These are phyloP conservation scores for Candida takata DNA, from an alignment of 805 yeast species.

Conservation along the genomic window DNA sequence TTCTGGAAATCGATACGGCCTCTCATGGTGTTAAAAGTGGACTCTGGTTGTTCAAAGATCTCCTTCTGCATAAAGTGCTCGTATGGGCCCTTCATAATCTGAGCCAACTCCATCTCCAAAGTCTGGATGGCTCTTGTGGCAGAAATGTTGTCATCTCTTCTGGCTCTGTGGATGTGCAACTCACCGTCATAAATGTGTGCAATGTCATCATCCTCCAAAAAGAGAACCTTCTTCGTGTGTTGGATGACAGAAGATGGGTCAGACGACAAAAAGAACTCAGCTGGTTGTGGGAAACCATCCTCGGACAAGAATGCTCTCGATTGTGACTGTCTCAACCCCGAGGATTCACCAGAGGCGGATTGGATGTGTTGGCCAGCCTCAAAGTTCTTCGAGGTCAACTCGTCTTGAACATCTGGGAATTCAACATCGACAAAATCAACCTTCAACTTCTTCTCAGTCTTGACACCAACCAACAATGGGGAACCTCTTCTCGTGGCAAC, in stretches of 20 bases:
- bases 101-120: conserved; percentile 91
- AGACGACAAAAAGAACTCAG: conserved; percentile 92
- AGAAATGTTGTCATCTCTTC: conserved; percentile 81
- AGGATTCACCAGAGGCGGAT: conserved; percentile 44
- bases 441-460: conserved; percentile 89
- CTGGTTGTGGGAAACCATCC: conserved; percentile 87
- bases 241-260: conserved; percentile 96
- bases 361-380: conserved; percentile 32
- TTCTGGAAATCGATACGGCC: conserved; percentile 94
- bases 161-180: conserved; percentile 94
- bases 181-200: conserved; percentile 98
- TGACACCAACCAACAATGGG: conserved; percentile 94
- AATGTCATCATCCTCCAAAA: conserved; percentile 96
- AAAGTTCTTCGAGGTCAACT: conserved; percentile 16
- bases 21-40: conserved; percentile 97
- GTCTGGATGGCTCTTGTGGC: conserved; percentile 95
- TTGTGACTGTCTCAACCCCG: conserved; percentile 73
- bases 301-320: conserved; percentile 96
- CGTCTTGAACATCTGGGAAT: conserved; percentile 51
- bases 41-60: conserved; percentile 97
- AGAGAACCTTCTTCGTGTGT: conserved; percentile 94
- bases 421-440: conserved; percentile 98
- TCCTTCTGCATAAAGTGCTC: conserved; percentile 98
- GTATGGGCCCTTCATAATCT: conserved; percentile 96
- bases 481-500: conserved; percentile 98